Base-by-base conservation (phyloP, 192 early-diverging fungal genomes). In the Coemansia furcata region DNA sequence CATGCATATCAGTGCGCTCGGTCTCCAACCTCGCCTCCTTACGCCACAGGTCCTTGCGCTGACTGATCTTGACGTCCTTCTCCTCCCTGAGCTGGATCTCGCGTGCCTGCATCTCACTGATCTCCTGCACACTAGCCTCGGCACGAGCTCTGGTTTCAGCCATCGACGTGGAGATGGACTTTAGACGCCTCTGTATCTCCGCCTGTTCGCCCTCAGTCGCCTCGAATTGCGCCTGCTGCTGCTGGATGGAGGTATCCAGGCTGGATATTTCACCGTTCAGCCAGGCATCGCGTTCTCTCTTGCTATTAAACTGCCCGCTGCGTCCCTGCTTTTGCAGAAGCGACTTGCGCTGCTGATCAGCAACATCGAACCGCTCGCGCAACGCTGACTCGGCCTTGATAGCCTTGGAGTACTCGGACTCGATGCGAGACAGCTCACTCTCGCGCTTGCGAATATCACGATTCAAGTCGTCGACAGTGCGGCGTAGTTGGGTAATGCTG, bases 301-400 rank as follows among this genome's bases (percentile, higher is more conserved):
- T 86, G 61, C 73, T 91, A 17, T 62, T 36, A 73, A 97, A 97
- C 71, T 89, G 89, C 2, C 86, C 80, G n/a, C 87, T 87, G 12
- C 95, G 89, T 12, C 91, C 93, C 73, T 95, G 93, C 75, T 94
- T 97, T 29, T 90, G 87, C 65, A 90, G 85, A n/a, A 99, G 84
- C 3, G 87, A 82, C 65, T 91, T 87, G 46, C 87, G 87, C 70
- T 93, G 86, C 42, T 90, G 69, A 36, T 96, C 90, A 33, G 84
- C 68, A 15, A 82, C 67, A 30, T 87, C 86, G 23, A 87, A 98
- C 89, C 85, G 65, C 84, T 89, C 85, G 42, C 85, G 88, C 30
- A 91, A 69, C 36, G 72, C 65, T 3, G 78, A 74, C 63, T 94
- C 93, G 19, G 84, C 71, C 32, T 65, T 68, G 26, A 87, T 65